phyloP scores from a whole-genome alignment of 2,329 filamentous ascomycete genomes.

The Arthroderma uncinatum region DNA sequence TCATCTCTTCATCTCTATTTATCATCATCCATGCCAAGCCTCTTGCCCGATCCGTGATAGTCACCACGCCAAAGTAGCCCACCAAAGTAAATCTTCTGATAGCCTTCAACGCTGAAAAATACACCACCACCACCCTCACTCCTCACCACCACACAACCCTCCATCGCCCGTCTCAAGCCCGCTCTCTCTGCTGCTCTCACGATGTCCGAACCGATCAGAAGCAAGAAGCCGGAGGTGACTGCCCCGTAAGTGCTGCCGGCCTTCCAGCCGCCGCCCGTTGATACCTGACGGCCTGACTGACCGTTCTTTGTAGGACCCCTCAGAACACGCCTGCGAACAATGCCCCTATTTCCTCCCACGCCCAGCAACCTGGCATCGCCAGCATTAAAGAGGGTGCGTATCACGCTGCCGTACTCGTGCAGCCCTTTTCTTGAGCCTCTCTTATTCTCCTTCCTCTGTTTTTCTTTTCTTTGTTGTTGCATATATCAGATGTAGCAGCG shows the following conservation, averaged over 20 bases:
- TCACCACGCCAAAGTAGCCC: neutral
- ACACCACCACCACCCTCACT: conserved; percentile 28
- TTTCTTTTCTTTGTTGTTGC: neutral
- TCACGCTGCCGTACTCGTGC: neutral
- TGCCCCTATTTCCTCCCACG: conserved; percentile 94
- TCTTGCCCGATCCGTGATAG: neutral
- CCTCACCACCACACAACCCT: conserved; percentile 18
- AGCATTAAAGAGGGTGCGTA: conserved; percentile 93
- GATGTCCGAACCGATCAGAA: conserved; percentile 60
- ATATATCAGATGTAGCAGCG: neutral
- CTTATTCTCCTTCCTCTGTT: neutral
- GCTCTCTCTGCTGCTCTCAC: conserved; percentile 19
- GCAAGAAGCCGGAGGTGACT: conserved; percentile 52
- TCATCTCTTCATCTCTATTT: neutral
- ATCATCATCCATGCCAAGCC: neutral
- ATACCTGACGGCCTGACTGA: conserved; percentile 18
- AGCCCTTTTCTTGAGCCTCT: neutral
- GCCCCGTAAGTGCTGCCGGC: conserved; percentile 47
- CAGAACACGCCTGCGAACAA: conserved; percentile 95
- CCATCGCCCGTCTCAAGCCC: conserved; percentile 8
- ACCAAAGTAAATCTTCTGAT: conserved; percentile 12
- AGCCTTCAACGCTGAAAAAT: conserved; percentile 25
- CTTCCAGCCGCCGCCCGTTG: conserved; percentile 18
- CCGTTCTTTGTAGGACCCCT: conserved; percentile 58
- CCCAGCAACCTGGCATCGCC: conserved; percentile 83